Evolutionary conservation across 306 rosid genomes (phyloP).

Genomic region (Sesbania bispinosa): DNA sequence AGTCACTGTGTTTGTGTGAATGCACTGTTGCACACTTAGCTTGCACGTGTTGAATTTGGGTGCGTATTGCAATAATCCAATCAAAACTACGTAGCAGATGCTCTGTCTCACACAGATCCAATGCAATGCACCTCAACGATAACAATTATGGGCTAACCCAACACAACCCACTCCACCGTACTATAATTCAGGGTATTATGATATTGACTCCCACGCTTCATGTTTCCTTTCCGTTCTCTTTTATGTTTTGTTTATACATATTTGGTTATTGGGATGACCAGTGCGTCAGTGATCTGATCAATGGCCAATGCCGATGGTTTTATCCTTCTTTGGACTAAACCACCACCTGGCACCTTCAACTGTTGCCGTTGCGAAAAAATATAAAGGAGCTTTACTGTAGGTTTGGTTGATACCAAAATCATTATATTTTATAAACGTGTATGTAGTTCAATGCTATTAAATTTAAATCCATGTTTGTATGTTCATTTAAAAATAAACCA

Average conservation of each 20-base stretch:
- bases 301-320: conserved; percentile 54
- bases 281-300: neutral
- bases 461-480: too few relatives aligned
- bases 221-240: neutral
- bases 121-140: neutral
- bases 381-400: neutral
- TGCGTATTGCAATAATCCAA: neutral
- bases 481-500: too few relatives aligned
- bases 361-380: neutral
- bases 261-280: neutral
- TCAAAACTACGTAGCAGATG: neutral
- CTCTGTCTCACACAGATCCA: too few relatives aligned
- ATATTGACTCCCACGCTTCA: neutral
- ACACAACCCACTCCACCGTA: too few relatives aligned
- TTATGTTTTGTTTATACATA: neutral
- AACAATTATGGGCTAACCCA: neutral
- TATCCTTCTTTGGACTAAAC: conserved; percentile 27
- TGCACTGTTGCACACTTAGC: neutral
- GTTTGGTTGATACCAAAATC: too few relatives aligned
- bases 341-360: conserved; percentile 34
- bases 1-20: neutral
- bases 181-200: neutral
- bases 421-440: too few relatives aligned
- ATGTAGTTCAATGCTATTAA: too few relatives aligned
- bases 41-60: neutral